Conservation (phyloP, 148 eudicot genomes). For the Pharnaceum exiguum region DNA sequence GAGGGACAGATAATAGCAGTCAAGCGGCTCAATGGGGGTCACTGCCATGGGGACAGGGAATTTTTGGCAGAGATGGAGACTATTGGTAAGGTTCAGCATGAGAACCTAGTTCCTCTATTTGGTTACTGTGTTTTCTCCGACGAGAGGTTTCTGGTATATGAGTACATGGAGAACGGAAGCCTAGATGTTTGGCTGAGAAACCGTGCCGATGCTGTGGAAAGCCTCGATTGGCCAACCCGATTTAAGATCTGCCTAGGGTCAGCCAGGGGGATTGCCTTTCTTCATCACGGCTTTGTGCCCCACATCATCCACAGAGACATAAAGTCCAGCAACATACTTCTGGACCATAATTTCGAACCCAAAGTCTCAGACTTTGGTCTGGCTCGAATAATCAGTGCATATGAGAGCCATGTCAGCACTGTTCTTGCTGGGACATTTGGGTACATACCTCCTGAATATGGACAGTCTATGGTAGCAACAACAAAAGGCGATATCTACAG, state of each 20-base stretch:
- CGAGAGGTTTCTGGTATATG: slow-evolving; percentile 81
- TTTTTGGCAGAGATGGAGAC: slow-evolving; percentile 94
- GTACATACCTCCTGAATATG: slow-evolving; percentile 93
- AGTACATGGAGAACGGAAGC: slow-evolving; percentile 95
- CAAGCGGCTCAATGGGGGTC: slow-evolving; percentile 77
- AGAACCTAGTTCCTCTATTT: slow-evolving; percentile 66
- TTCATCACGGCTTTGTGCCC: slow-evolving; percentile 91
- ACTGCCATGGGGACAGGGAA: slow-evolving; percentile 65
- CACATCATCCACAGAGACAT: slow-evolving; percentile 92
- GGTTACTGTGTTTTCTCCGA: slow-evolving; percentile 81
- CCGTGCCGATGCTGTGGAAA: slow-evolving; percentile 64
- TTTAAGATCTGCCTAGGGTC: slow-evolving; percentile 81
- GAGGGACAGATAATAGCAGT: slow-evolving; percentile 70
- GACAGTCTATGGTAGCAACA: slow-evolving; percentile 81
- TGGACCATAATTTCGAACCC: slow-evolving; percentile 68
- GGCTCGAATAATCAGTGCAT: slow-evolving; percentile 87
- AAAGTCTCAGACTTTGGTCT: slow-evolving; percentile 89
- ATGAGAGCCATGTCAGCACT: slow-evolving; percentile 91
- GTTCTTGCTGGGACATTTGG: slow-evolving; percentile 85
- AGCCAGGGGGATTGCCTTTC: slow-evolving; percentile 86
- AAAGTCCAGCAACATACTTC: slow-evolving; percentile 82
- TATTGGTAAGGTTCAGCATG: slow-evolving; percentile 82
- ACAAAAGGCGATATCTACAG: slow-evolving; percentile 83
- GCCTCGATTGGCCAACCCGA: slow-evolving; percentile 89
- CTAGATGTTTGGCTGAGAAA: slow-evolving; percentile 87